These are phyloP conservation scores for Mycosphaerelloides madeirae DNA, from an alignment of 2,329 filamentous ascomycete genomes.

Conservation along the genomic window DNA sequence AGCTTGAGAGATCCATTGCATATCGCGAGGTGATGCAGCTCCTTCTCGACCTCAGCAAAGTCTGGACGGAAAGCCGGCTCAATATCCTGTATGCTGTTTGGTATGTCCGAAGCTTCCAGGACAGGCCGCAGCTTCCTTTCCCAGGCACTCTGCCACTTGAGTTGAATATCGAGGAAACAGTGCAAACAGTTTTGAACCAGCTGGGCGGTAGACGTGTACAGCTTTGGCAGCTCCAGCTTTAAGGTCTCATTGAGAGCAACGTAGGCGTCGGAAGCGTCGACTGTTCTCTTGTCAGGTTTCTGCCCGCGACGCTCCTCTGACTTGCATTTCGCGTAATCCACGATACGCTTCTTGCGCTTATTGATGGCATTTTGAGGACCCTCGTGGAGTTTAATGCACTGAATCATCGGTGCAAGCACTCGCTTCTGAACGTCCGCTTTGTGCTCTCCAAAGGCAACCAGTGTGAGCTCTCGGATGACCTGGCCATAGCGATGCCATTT, in stretches of 20 bases:
- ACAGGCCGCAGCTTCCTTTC: conserved; percentile 75
- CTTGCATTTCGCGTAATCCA: conserved; percentile 80
- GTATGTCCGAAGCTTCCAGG: conserved; percentile 60
- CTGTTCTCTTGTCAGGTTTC: conserved; percentile 79
- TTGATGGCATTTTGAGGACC: conserved; percentile 86
- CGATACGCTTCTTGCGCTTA: conserved; percentile 86
- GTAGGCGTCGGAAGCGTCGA: conserved; percentile 82
- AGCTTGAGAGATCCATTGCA: conserved; percentile 66
- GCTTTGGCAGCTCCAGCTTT: conserved; percentile 82
- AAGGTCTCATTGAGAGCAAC: conserved; percentile 86
- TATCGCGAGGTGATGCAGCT: conserved; percentile 68
- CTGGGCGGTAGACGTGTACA: conserved; percentile 76
- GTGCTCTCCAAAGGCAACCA: conserved; percentile 77
- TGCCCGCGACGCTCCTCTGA: conserved; percentile 74
- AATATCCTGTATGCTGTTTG: conserved; percentile 67
- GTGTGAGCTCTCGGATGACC: conserved; percentile 79
- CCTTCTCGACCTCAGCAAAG: conserved; percentile 67
- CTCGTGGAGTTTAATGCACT: conserved; percentile 72
- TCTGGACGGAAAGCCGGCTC: conserved; percentile 73
- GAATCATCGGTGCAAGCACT: conserved; percentile 79
- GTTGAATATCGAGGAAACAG: conserved; percentile 80
- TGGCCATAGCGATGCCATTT: conserved; percentile 92
- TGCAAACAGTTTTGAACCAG: conserved; percentile 77
- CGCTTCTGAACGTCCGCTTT: conserved; percentile 66
- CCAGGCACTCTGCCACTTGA: conserved; percentile 77